These are phyloP conservation scores for Diaporthe batatas DNA, from an alignment of 2,329 filamentous ascomycete species.

Conservation along the genomic window DNA sequence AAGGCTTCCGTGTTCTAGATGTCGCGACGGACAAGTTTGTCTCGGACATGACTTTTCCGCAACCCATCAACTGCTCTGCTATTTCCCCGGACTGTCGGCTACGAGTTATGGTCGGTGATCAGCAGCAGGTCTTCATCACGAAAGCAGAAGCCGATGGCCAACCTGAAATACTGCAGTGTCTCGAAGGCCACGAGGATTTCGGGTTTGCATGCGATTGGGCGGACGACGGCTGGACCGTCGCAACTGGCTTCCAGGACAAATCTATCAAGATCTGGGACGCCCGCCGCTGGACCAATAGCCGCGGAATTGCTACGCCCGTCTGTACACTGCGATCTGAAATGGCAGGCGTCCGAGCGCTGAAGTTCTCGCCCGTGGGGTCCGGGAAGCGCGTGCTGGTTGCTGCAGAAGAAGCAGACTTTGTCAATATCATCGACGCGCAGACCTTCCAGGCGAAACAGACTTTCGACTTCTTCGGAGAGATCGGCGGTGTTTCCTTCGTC, in stretches of 20 bases:
- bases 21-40: slow-evolving; percentile 70
- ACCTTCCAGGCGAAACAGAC: slow-evolving; percentile 76
- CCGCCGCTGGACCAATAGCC: slow-evolving; percentile 72
- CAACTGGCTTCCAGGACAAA: slow-evolving; percentile 83
- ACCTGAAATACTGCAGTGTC: slow-evolving; percentile 63
- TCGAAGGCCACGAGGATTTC: slow-evolving; percentile 76
- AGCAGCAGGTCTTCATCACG: slow-evolving; percentile 73
- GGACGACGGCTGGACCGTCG: slow-evolving; percentile 80
- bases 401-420: slow-evolving; percentile 80
- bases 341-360: slow-evolving; percentile 76
- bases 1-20: slow-evolving; percentile 70
- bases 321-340: slow-evolving; percentile 73
- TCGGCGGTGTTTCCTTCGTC: slow-evolving; percentile 76
- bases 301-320: slow-evolving; percentile 62
- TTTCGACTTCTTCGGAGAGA: slow-evolving; percentile 81
- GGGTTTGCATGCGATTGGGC: slow-evolving; percentile 86
- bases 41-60: slow-evolving; percentile 65
- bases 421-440: slow-evolving; percentile 78
- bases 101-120: slow-evolving; percentile 80
- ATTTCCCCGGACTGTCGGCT: slow-evolving; percentile 79
- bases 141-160: slow-evolving; percentile 73
- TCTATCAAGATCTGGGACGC: slow-evolving; percentile 82
- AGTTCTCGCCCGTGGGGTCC: slow-evolving; percentile 79
- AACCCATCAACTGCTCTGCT: slow-evolving; percentile 79
- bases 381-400: slow-evolving; percentile 77